These are phyloP conservation scores for Avena sativa DNA, from an alignment of 176 grass and related monocot genomes.

Conservation along the genomic window DNA sequence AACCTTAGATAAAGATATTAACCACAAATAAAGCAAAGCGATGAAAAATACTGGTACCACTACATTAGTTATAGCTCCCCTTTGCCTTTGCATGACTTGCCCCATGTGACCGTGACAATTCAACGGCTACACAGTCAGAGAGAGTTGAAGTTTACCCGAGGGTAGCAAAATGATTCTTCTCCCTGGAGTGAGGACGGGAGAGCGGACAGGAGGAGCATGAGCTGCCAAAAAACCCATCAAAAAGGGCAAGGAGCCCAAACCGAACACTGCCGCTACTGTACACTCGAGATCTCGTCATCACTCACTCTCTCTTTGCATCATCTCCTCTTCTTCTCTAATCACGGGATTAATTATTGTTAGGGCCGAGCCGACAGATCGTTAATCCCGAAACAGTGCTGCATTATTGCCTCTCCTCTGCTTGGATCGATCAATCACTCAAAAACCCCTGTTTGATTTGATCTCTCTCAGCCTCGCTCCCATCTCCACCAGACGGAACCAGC, in stretches of 20 bases:
- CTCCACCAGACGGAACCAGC: background rate
- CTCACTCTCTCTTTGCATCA: background rate
- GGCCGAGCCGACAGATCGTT: constrained; percentile 1
- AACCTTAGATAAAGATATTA: background rate
- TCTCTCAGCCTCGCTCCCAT: background rate
- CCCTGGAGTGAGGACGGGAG: background rate
- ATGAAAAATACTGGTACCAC: too few relatives aligned
- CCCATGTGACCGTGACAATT: background rate
- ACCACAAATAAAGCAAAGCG: constrained; percentile 9
- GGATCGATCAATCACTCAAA: constrained; percentile 24
- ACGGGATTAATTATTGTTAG: background rate
- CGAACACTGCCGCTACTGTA: background rate
- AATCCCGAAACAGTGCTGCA: constrained; percentile 11
- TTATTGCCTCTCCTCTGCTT: background rate
- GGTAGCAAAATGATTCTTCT: background rate
- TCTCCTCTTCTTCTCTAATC: background rate
- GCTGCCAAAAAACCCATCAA: constrained; percentile 36
- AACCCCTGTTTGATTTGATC: constrained; percentile 26
- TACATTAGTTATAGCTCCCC: background rate
- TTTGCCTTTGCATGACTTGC: background rate
- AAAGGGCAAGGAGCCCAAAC: constrained; percentile 6
- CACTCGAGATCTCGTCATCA: background rate
- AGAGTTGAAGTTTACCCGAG: background rate
- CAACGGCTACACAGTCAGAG: background rate
- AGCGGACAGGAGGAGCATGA: constrained; percentile 17